Percentiles rank a stretch among this genome's conserved stretches.
Conservation (phyloP, 1,139 yeast genomes). For the Geotrichum restrictum region DNA sequence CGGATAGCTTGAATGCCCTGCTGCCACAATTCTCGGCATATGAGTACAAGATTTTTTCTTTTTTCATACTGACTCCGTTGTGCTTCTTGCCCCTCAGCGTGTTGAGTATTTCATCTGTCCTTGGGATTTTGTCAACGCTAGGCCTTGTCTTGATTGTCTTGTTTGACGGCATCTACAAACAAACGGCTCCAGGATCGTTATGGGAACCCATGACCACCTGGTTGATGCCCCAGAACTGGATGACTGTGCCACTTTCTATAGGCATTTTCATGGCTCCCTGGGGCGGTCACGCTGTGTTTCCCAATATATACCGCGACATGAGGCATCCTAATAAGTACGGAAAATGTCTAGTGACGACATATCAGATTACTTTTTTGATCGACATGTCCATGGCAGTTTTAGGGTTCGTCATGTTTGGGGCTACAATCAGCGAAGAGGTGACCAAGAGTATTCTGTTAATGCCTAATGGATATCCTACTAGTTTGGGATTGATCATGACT, state of each 20-base stretch:
- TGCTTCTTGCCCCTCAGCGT: constrained; percentile 68
- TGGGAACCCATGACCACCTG: constrained; percentile 47
- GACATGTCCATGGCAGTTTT: constrained; percentile 73
- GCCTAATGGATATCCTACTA: constrained; percentile 61
- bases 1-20: constrained; percentile 74
- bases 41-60: constrained; percentile 55
- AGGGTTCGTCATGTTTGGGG: constrained; percentile 88
- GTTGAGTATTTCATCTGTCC: constrained; percentile 64
- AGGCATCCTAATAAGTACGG: constrained; percentile 61
- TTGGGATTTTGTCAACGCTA: constrained; percentile 71
- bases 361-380: constrained; percentile 62
- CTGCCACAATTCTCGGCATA: constrained; percentile 50
- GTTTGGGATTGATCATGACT: constrained; percentile 62
- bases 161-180: constrained; percentile 58
- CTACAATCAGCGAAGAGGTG: constrained; percentile 67
- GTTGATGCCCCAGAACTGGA: constrained; percentile 50
- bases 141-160: constrained; percentile 57
- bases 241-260: constrained; percentile 54
- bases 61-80: constrained; percentile 59
- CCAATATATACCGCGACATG: constrained; percentile 77
- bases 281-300: constrained; percentile 89
- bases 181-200: constrained; percentile 63
- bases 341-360: constrained; percentile 52
- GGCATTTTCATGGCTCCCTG: constrained; percentile 83
- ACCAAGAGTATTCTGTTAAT: constrained; percentile 71